These are phyloP conservation scores for Porcisia hertigi DNA, from an alignment of 208 protist species.

Conservation along the genomic window DNA sequence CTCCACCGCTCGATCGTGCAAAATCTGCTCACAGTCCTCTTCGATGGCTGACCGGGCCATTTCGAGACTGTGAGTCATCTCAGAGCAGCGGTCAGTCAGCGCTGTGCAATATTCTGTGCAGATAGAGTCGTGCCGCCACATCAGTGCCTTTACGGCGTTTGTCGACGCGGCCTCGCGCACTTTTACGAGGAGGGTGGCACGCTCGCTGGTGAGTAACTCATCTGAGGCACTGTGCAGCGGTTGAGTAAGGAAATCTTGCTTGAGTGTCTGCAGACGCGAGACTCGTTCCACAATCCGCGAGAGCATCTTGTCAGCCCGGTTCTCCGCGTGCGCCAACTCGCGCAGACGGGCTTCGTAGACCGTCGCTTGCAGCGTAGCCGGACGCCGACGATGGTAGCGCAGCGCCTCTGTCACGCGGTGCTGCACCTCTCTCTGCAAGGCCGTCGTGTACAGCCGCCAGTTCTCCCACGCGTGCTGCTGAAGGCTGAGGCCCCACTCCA, in stretches of 20 bases:
- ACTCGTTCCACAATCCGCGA: constrained; percentile 58
- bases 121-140: constrained; percentile 49
- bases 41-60: constrained; percentile 23
- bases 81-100: constrained; percentile 41
- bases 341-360: constrained; percentile 79
- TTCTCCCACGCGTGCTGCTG: constrained; percentile 32
- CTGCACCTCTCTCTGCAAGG: constrained; percentile 39
- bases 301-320: constrained; percentile 56
- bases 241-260: constrained; percentile 36
- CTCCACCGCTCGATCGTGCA: constrained; percentile 28
- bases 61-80: constrained; percentile 26
- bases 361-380: constrained; percentile 77
- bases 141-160: constrained; percentile 49
- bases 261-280: constrained; percentile 39
- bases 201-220: constrained; percentile 42
- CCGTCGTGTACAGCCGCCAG: constrained; percentile 34
- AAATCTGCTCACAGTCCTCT: constrained; percentile 28
- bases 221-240: constrained; percentile 34
- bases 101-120: constrained; percentile 43
- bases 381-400: constrained; percentile 77
- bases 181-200: constrained; percentile 33
- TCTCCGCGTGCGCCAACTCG: constrained; percentile 58
- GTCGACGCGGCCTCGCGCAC: constrained; percentile 46
- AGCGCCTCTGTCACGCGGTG: constrained; percentile 63
- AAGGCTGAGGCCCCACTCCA: constrained; percentile 53